Evolutionary conservation across 2,329 filamentous ascomycete species (phyloP).

Genomic region (Pestalotiopsis sp.): DNA sequence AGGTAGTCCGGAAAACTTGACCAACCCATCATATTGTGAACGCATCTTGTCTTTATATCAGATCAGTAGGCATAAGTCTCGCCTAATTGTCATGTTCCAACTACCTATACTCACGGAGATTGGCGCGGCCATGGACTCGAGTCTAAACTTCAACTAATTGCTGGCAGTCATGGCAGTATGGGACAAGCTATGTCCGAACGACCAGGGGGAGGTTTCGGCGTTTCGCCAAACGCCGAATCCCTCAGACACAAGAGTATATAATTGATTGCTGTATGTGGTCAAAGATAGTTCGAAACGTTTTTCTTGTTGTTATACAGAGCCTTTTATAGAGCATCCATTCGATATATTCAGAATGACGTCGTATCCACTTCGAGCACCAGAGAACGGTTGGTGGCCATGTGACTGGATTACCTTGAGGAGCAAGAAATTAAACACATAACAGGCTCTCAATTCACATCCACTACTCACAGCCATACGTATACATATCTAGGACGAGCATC

Average conservation of each 20-base stretch:
- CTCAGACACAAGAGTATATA: not conserved
- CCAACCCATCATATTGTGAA: not conserved
- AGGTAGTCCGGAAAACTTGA: not conserved
- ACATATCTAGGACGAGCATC: constrained; percentile 13
- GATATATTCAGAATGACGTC: not conserved
- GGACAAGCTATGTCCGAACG: not conserved
- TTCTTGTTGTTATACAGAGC: not conserved
- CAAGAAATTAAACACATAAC: constrained; percentile 4
- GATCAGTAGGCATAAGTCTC: no score
- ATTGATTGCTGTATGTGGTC: not conserved
- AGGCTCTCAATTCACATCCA: constrained; percentile 20
- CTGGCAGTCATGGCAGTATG: not conserved
- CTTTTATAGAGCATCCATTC: not conserved
- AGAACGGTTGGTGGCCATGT: not conserved
- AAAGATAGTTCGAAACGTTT: not conserved
- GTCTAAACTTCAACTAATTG: not conserved
- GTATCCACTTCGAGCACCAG: not conserved
- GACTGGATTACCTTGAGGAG: not conserved
- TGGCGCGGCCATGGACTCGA: not conserved
- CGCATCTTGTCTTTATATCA: no score
- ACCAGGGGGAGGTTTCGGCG: not conserved
- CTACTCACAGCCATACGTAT: constrained; percentile 16
- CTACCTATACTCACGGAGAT: not conserved
- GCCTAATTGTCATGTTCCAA: no score
- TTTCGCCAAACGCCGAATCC: constrained; percentile 1